Evolutionary conservation across 1,139 yeast species (phyloP), one percentile per base, ranked within the genome.

Genomic region (Wickerhamomyces sp.): DNA sequence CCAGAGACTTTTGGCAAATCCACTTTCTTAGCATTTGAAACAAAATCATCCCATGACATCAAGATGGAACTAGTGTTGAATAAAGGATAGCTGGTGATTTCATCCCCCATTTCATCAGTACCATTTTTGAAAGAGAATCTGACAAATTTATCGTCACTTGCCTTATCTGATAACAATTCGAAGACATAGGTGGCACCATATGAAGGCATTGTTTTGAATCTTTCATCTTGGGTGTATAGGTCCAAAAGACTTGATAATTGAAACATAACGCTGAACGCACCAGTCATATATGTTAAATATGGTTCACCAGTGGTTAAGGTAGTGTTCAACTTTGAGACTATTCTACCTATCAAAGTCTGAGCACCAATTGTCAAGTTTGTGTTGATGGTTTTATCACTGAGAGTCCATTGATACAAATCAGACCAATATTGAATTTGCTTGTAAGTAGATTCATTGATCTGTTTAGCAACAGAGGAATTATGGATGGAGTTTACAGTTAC

Each of bases 101-200:
- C 57, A 48, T 55, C 59, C 3, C 62, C 48, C 36, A 45, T 35
- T 34, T 56, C 64, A 42, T 59, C 61, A 23, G 75, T 69, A 43
- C 76, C 76, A 48, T 72, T 72, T 48, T 66, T 66, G 62, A 69
- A 63, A 7, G 71, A 65, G 56, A 72, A 71, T 49, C 69, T 67
- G 23, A 72, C 73, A 45, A 49, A 66, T n/a, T 53, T 46, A 30
- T 57, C 58, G 39, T 58, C 51, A 6, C 54, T 52, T 7, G 49
- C 39, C 4, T 18, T 18, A 45, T 64, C 57, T 30, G 58, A 39
- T 45, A 70, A 57, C 32, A 72, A 55, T 46, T 72, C 77, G 56
- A 69, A 71, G 10, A 69, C 74, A 40, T 64, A 58, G 6, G 71
- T 60, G 26, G 73, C 56, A 34, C 74, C 76, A 51, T 72, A 72